Conservation (phyloP, 2,329 filamentous ascomycete genomes). For the Xylariaceae sp. region DNA sequence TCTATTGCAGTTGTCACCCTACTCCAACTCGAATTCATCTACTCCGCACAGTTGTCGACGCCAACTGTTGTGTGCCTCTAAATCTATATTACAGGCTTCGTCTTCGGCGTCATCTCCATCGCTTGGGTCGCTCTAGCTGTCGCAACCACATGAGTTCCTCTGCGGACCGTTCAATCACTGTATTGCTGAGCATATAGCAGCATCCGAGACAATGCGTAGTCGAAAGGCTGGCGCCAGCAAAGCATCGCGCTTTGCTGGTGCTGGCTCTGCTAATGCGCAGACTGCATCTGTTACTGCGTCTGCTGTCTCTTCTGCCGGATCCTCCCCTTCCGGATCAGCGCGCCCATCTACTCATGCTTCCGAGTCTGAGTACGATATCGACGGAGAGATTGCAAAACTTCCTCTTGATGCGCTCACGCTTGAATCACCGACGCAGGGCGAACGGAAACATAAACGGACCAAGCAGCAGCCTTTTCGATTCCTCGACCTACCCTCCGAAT, state of each 20-base stretch:
- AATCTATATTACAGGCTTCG: background rate
- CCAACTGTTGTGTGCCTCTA: slow-evolving; percentile 16
- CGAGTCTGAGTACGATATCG: slow-evolving; percentile 34
- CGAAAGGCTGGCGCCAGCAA: slow-evolving; percentile 27
- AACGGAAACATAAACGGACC: slow-evolving; percentile 29
- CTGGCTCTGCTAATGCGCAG: slow-evolving; percentile 27
- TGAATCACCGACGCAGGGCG: slow-evolving; percentile 28
- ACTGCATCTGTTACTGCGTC: slow-evolving; percentile 9
- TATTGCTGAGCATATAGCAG: background rate
- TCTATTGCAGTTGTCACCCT: background rate
- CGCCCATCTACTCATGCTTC: slow-evolving; percentile 35
- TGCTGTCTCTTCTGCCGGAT: slow-evolving; percentile 28
- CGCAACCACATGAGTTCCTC: slow-evolving; percentile 4
- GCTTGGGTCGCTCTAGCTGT: background rate
- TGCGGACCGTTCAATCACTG: slow-evolving; percentile 2
- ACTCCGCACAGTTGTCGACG: slow-evolving; percentile 16
- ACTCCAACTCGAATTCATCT: slow-evolving; percentile 3
- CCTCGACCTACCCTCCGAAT: slow-evolving; percentile 61
- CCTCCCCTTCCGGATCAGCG: slow-evolving; percentile 36
- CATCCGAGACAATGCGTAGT: slow-evolving; percentile 22
- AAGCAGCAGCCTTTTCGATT: slow-evolving; percentile 54
- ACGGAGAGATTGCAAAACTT: slow-evolving; percentile 38
- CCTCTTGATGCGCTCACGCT: slow-evolving; percentile 42
- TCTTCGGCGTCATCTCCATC: background rate
- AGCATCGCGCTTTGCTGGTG: slow-evolving; percentile 30